phyloP scores from a whole-genome alignment of 208 protist species.

The Jaenimonas drosophilae region DNA sequence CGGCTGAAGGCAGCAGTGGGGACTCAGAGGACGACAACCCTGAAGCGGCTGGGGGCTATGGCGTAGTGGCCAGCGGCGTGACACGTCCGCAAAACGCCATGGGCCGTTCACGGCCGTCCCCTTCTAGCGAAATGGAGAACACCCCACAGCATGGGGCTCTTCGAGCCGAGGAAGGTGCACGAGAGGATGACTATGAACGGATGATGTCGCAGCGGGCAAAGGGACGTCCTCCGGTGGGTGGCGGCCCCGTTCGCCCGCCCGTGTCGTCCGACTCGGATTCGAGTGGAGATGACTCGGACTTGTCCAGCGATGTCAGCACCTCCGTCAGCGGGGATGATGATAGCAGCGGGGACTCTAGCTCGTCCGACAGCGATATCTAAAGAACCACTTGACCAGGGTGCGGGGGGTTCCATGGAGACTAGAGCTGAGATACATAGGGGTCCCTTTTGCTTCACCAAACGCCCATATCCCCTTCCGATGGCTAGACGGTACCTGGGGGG shows the following conservation, averaged over 20 bases:
- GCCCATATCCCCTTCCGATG: no score
- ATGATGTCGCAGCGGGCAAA: constrained; percentile 4
- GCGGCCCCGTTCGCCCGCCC: no score
- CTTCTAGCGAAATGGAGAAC: constrained; percentile 10
- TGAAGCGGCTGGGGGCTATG: constrained; percentile 12
- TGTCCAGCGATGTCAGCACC: constrained; percentile 17
- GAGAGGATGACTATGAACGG: constrained; percentile 26
- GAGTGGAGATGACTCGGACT: constrained; percentile 9
- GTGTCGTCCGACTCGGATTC: no score
- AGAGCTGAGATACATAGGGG: no score
- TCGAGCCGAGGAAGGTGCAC: constrained; percentile 7
- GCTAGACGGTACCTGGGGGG: no score
- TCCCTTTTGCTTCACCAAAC: no score
- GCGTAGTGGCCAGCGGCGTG: constrained; percentile 7
- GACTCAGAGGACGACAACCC: constrained; percentile 13
- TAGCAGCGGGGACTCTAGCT: constrained; percentile 17
- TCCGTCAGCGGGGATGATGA: constrained; percentile 34
- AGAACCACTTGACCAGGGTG: no score
- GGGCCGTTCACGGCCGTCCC: constrained; percentile 16
- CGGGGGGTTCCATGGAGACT: no score
- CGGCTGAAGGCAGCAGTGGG: constrained; percentile 50
- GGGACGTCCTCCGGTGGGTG: neutral
- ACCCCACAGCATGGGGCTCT: constrained; percentile 2
- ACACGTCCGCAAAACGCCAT: constrained; percentile 18
- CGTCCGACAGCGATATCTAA: constrained; percentile 53